Evolutionary conservation across 371 early-diverging fungal genomes (phyloP).

Genomic region (Paraphysoderma sedebokerense): DNA sequence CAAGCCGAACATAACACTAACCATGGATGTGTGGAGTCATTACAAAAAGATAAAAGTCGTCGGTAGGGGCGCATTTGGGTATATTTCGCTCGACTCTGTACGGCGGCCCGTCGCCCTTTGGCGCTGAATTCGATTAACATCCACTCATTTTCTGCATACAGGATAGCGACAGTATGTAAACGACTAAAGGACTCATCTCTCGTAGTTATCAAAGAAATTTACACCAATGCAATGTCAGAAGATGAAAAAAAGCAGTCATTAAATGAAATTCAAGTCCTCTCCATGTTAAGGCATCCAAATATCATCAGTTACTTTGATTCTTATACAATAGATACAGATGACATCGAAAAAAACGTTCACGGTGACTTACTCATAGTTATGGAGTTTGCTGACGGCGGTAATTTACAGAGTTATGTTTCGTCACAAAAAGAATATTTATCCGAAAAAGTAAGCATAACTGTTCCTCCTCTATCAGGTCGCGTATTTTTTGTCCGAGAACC

Average conservation of each 20-base stretch:
- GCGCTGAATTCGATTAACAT: too few relatives aligned
- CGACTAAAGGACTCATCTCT: not conserved
- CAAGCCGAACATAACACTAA: too few relatives aligned
- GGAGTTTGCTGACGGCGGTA: slow-evolving; percentile 12
- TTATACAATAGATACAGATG: not conserved
- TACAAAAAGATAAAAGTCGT: slow-evolving; percentile 1
- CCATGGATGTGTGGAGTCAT: too few relatives aligned
- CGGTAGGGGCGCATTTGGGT: slow-evolving; percentile 6
- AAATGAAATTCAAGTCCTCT: slow-evolving; percentile 8
- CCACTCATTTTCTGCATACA: too few relatives aligned
- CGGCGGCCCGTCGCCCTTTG: too few relatives aligned
- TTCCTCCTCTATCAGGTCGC: not conserved
- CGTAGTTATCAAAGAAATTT: slow-evolving; percentile 6
- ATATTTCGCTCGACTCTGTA: not conserved
- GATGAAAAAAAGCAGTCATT: slow-evolving; percentile 1
- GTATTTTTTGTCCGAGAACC: not conserved
- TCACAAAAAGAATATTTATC: not conserved
- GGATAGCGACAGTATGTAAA: slow-evolving; percentile 4
- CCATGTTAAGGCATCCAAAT: slow-evolving; percentile 10
- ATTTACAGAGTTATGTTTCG: not conserved
- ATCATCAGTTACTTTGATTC: slow-evolving; percentile 4
- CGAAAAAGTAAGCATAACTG: not conserved
- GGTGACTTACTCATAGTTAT: slow-evolving; percentile 7
- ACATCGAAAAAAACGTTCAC: not conserved
- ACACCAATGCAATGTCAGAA: slow-evolving; percentile 3